Percentiles rank a stretch among this genome's conserved stretches.
phyloP scores from a whole-genome alignment of 73 alveolate species.

The Paramecium primaurelia region DNA sequence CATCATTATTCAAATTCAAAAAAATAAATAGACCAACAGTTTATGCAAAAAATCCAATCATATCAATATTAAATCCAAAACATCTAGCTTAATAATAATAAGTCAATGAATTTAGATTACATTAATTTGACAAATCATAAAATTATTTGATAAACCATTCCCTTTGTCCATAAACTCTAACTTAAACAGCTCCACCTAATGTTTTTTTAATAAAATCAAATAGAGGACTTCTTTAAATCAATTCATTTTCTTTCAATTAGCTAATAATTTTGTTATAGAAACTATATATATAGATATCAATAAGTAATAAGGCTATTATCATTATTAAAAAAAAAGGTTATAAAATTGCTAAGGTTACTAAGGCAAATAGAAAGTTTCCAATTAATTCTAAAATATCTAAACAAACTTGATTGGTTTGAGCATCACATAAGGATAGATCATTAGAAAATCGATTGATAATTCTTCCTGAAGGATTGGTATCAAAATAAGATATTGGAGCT shows the following conservation, averaged over 20 bases:
- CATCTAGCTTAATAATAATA: slow-evolving; percentile 17
- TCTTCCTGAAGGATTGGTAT: slow-evolving; percentile 45
- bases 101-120: neutral
- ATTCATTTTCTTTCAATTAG: slow-evolving; percentile 11
- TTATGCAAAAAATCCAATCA: neutral
- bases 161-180: neutral
- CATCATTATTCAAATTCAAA: neutral
- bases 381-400: slow-evolving; percentile 30
- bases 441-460: slow-evolving; percentile 40
- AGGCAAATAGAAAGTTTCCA: neutral
- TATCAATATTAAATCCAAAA: neutral
- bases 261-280: neutral
- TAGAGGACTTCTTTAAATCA: neutral
- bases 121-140: neutral
- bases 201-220: slow-evolving; percentile 24
- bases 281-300: neutral
- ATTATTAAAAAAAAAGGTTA: neutral
- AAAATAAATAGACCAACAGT: slow-evolving; percentile 7
- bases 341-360: slow-evolving; percentile 27
- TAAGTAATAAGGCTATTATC: neutral
- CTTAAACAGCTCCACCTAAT: slow-evolving; percentile 8
- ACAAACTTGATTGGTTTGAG: neutral
- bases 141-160: neutral
- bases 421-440: slow-evolving; percentile 27
- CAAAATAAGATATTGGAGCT: slow-evolving; percentile 43